A percentile compares a stretch with the other conserved stretches of the same genome.
phyloP scores from a whole-genome alignment of 2,329 filamentous ascomycete species.

The Elsinoe batatas region DNA sequence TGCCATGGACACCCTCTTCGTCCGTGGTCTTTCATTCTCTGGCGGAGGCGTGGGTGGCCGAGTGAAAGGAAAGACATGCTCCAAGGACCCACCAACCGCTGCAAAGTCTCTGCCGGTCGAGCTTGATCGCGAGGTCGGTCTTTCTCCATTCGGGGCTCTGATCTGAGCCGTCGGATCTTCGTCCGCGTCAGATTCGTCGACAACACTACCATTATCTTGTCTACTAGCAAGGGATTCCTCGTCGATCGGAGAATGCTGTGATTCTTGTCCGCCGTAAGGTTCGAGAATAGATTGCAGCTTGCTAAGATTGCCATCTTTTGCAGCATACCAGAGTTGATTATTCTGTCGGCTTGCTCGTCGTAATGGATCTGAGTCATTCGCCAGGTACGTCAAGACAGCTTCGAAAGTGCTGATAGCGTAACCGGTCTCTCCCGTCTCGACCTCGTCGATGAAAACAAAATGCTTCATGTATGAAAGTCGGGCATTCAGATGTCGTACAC shows the following conservation, averaged over 20 bases:
- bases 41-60: conserved; percentile 43
- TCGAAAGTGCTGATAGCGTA: conserved; percentile 95
- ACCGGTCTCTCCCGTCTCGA: conserved; percentile 90
- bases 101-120: conserved; percentile 20
- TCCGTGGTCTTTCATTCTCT: conserved; percentile 41
- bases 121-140: conserved; percentile 11
- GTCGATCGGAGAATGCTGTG: conserved; percentile 5
- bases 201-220: neutral
- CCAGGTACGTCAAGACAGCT: conserved; percentile 80
- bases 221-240: conserved; percentile 1
- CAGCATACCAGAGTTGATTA: conserved; percentile 76
- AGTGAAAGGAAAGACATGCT: conserved; percentile 90
- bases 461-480: conserved; percentile 90
- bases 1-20: conserved; percentile 77
- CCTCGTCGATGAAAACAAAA: conserved; percentile 96
- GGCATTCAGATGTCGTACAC: conserved; percentile 78
- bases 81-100: conserved; percentile 42
- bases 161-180: neutral
- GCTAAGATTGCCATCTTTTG: conserved; percentile 63
- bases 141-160: neutral
- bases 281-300: conserved; percentile 73
- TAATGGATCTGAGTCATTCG: conserved; percentile 69
- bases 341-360: conserved; percentile 80
- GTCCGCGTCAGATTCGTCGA: conserved; percentile 3
- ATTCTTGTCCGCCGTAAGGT: conserved; percentile 32